Evolutionary conservation across 208 protist species (phyloP), one percentile per base, ranked within the genome.

Genomic region (Leishmania guyanensis): DNA sequence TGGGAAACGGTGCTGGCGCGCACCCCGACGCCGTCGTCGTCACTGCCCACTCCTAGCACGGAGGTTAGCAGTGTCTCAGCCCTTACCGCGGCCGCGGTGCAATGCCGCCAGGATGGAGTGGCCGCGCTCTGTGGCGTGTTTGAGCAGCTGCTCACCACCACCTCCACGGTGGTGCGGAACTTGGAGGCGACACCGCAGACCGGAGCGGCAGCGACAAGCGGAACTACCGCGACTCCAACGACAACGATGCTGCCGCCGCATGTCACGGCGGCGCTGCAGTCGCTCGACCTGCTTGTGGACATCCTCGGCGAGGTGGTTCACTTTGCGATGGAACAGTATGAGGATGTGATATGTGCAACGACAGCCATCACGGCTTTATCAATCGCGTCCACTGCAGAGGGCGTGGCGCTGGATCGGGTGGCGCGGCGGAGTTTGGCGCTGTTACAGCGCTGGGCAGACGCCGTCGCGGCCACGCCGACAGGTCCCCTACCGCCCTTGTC

Each of bases 281-380:
- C 78, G 39, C 88, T 95, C 4, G 92, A 92, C 50, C 48, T 80
- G 6, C 80, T 95, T 51, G 87, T 91, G 14, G 51, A 83, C 58
- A 77, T 87, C 51, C 43, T 93, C 2, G 83, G 80, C 22, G 84
- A 91, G 26, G 77, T 93, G 16, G 85, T 91, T 58, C 82, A 86
- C 9, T 46, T 79, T 29, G 83, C 91, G 5, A 81, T 93, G 75
- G 77, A 80, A 73, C 71, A 62, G 29, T 82, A 80, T 33, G 82
- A 88, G 8, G 89, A 93, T 73, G 77, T 92, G 6, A 51, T 53
- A 22, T 58, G 77, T 36, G 90, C 90, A n/a, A 82, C 84, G 39
- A 82, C 90, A 50, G 82, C 91, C 36, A 83, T 92, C 43, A 78
- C 78, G 0, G 86, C 74, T 1, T 79, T 93, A 16, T 86, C 90